A percentile compares a stretch with the other conserved stretches of the same genome.
Conservation (phyloP, 1,139 yeast species). For the Scheffersomyces insectosa region DNA sequence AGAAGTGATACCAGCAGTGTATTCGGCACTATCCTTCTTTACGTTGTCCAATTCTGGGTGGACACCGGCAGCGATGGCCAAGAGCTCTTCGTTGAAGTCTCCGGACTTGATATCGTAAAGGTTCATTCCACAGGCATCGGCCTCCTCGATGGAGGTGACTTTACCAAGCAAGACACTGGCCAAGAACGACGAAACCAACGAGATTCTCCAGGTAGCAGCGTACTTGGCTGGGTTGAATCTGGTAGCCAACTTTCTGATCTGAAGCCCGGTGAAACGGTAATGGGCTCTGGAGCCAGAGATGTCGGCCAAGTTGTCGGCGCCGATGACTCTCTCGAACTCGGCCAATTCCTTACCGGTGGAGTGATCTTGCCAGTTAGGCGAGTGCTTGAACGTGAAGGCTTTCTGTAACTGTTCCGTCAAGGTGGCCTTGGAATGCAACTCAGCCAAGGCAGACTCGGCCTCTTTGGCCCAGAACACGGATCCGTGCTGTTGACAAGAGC, state of each 20-base stretch:
- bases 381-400: slow-evolving; percentile 62
- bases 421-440: slow-evolving; percentile 22
- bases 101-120: slow-evolving; percentile 64
- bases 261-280: slow-evolving; percentile 88
- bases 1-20: slow-evolving; percentile 32
- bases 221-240: slow-evolving; percentile 51
- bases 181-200: slow-evolving; percentile 77
- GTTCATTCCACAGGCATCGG: slow-evolving; percentile 94
- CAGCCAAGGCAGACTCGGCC: slow-evolving; percentile 42
- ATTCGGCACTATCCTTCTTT: slow-evolving; percentile 18
- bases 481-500: slow-evolving; percentile 94
- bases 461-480: slow-evolving; percentile 73
- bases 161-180: slow-evolving; percentile 70
- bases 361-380: slow-evolving; percentile 97
- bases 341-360: slow-evolving; percentile 72
- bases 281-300: slow-evolving; percentile 88
- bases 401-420: slow-evolving; percentile 46
- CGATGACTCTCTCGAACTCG: slow-evolving; percentile 60
- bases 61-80: slow-evolving; percentile 54
- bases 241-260: slow-evolving; percentile 71
- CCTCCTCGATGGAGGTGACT: slow-evolving; percentile 67
- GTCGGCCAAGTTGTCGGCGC: slow-evolving; percentile 62
- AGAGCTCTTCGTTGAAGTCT: slow-evolving; percentile 53
- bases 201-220: slow-evolving; percentile 57
- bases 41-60: slow-evolving; percentile 38